Percentiles rank a stretch among this genome's conserved stretches.
phyloP scores from a whole-genome alignment of 257 asterid genomes.

The Mentha longifolia region DNA sequence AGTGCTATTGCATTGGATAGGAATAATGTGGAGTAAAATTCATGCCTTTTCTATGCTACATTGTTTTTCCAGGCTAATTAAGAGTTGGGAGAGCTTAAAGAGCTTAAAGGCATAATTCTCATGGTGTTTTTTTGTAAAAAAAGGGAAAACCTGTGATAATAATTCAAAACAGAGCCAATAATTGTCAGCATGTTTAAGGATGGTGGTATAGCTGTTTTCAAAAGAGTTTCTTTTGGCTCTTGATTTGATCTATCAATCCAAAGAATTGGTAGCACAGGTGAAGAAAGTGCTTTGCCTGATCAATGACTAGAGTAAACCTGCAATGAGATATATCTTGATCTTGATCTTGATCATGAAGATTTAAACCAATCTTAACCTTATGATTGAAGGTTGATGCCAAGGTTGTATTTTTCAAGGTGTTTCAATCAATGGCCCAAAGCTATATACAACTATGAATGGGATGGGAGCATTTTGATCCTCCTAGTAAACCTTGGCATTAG shows the following conservation, averaged over 20 bases:
- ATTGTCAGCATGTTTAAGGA: conserved; percentile 1
- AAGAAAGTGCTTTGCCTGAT: neutral
- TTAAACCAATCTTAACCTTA: neutral
- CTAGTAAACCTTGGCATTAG: neutral
- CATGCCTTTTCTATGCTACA: neutral
- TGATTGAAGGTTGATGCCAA: neutral
- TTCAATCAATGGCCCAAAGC: neutral
- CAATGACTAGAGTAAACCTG: neutral
- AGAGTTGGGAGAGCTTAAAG: neutral
- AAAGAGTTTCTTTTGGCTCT: neutral
- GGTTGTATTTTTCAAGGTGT: neutral
- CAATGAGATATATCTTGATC: neutral
- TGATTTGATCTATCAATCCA: conserved; percentile 3
- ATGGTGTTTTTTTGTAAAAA: neutral
- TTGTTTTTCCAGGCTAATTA: neutral
- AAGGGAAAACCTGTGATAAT: neutral
- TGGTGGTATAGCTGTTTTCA: neutral
- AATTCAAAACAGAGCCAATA: neutral
- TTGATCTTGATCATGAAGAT: neutral
- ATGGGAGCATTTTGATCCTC: neutral
- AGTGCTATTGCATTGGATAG: neutral
- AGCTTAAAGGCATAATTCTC: no score
- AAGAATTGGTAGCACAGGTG: neutral
- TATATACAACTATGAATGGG: neutral
- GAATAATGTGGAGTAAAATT: conserved; percentile 2